Conservation (phyloP, 2,329 filamentous ascomycete species). For the Sclerotiophoma versabilis region DNA sequence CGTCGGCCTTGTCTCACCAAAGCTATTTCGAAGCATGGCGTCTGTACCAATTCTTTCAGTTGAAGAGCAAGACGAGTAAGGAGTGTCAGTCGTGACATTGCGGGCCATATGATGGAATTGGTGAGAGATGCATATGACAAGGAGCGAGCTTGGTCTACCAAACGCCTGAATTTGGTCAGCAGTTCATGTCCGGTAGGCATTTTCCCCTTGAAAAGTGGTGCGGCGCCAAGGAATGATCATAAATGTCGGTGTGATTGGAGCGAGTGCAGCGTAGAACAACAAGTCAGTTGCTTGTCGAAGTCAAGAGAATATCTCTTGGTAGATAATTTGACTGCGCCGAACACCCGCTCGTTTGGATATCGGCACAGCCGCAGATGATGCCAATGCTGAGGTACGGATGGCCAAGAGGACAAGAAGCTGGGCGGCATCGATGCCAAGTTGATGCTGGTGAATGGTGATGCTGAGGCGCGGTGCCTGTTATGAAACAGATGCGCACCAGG, state of each 20-base stretch:
- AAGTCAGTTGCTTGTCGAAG: background rate
- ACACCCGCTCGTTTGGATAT: slow-evolving; percentile 19
- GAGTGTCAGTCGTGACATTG: background rate
- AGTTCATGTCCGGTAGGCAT: background rate
- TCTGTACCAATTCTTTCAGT: background rate
- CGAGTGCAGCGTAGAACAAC: background rate
- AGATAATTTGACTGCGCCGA: slow-evolving; percentile 18
- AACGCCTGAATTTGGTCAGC: background rate
- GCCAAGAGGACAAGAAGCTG: slow-evolving; percentile 3
- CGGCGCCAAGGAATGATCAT: slow-evolving; percentile 6
- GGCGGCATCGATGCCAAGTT: background rate
- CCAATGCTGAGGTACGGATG: background rate
- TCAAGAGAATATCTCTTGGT: slow-evolving; percentile 5
- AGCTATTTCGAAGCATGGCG: background rate
- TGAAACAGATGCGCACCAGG: slow-evolving; percentile 2
- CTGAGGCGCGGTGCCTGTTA: background rate
- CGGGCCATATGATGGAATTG: background rate
- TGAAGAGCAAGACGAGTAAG: background rate
- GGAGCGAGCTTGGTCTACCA: background rate
- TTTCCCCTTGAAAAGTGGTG: background rate
- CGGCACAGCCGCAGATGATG: slow-evolving; percentile 11
- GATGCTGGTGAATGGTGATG: background rate
- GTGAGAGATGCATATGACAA: background rate
- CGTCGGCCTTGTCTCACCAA: background rate
- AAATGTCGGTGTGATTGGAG: slow-evolving; percentile 5